Conservation (phyloP, 2,329 filamentous ascomycete genomes). For the Dothideomycetes sp. region DNA sequence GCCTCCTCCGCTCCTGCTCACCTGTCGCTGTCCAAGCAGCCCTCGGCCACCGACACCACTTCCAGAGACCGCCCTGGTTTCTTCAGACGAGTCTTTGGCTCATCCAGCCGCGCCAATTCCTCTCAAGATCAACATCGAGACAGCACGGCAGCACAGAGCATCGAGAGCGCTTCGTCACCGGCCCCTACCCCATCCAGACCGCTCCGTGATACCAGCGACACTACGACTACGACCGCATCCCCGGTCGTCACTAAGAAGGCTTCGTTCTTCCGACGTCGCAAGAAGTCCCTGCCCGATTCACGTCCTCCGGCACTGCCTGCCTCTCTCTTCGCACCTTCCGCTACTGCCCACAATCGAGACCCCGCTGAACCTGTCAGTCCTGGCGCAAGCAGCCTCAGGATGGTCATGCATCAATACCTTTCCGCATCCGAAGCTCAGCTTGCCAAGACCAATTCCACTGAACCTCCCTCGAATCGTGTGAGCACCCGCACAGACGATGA, state of each 20-base stretch:
- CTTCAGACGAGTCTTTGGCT: slow-evolving; percentile 85
- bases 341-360: slow-evolving; percentile 34
- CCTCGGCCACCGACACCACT: background rate
- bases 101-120: slow-evolving; percentile 45
- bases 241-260: slow-evolving; percentile 69
- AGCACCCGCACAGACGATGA: slow-evolving; percentile 23
- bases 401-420: slow-evolving; percentile 82
- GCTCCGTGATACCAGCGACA: too few relatives aligned
- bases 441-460: background rate
- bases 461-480: slow-evolving; percentile 20
- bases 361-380: slow-evolving; percentile 34
- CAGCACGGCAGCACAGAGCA: slow-evolving; percentile 7
- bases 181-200: too few relatives aligned
- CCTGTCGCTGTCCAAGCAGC: slow-evolving; percentile 21
- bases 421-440: slow-evolving; percentile 19
- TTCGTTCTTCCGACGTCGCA: slow-evolving; percentile 86
- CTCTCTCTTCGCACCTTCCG: slow-evolving; percentile 23
- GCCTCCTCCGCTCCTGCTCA: slow-evolving; percentile 30
- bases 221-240: slow-evolving; percentile 8
- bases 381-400: slow-evolving; percentile 67
- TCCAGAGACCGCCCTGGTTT: slow-evolving; percentile 64
- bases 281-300: slow-evolving; percentile 72
- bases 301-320: slow-evolving; percentile 48
- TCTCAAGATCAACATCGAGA: slow-evolving; percentile 23
- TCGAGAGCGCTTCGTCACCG: background rate